phyloP scores from a whole-genome alignment of 768 basidiomycete genomes.

The Boletus subparvulus region DNA sequence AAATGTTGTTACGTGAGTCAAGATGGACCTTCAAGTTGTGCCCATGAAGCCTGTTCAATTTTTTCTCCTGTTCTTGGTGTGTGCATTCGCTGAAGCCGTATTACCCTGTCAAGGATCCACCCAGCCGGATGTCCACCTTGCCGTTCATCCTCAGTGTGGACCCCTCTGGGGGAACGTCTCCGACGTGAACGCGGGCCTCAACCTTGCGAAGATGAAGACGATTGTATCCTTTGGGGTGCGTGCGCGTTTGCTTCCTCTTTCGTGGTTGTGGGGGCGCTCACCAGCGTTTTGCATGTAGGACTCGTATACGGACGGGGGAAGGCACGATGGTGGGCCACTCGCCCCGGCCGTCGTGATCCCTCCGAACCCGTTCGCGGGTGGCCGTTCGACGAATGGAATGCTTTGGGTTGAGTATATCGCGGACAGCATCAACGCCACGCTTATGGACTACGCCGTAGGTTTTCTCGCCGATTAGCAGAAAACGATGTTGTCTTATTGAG shows the following conservation, averaged over 20 bases:
- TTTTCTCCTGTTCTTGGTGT: background rate
- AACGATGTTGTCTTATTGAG: background rate
- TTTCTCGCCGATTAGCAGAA: background rate
- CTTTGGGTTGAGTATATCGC: conserved; percentile 53
- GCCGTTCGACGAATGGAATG: conserved; percentile 49
- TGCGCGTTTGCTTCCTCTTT: background rate
- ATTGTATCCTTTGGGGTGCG: conserved; percentile 54
- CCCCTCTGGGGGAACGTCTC: conserved; percentile 38
- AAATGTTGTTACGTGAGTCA: background rate
- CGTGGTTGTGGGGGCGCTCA: background rate
- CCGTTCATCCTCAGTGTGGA: conserved; percentile 47
- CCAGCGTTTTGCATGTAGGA: conserved; percentile 31
- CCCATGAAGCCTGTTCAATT: background rate
- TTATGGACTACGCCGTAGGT: conserved; percentile 54
- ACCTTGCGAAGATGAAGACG: conserved; percentile 38
- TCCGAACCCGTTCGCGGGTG: conserved; percentile 49
- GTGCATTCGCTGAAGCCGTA: conserved; percentile 9
- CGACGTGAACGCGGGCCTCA: conserved; percentile 51
- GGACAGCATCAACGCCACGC: conserved; percentile 34
- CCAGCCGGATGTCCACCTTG: conserved; percentile 38
- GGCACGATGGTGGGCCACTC: conserved; percentile 44
- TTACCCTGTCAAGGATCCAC: conserved; percentile 13
- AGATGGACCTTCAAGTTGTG: background rate
- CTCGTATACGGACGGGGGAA: conserved; percentile 51
- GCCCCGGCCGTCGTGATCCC: conserved; percentile 41